Conservation (phyloP, 1,139 yeast genomes). For the Debaryomyces udenii region DNA sequence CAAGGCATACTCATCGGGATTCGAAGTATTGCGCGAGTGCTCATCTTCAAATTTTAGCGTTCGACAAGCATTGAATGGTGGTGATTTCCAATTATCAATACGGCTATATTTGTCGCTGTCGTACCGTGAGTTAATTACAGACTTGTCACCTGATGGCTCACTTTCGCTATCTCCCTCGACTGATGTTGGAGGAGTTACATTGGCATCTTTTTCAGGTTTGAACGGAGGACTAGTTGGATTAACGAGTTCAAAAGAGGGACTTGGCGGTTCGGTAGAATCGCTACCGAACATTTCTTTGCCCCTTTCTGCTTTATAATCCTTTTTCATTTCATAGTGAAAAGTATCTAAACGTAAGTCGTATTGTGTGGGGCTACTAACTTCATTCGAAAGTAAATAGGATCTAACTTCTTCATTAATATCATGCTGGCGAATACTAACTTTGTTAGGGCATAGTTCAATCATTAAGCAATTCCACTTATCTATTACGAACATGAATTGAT, state of each 20-base stretch:
- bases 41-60: background rate
- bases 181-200: conserved; percentile 11
- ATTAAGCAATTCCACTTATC: conserved; percentile 49
- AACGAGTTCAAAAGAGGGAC: conserved; percentile 14
- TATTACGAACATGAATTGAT: conserved; percentile 36
- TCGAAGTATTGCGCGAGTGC: conserved; percentile 9
- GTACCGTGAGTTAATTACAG: too few species aligned
- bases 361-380: conserved; percentile 19
- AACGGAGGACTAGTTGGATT: background rate
- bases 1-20: conserved; percentile 25
- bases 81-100: background rate
- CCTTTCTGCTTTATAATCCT: background rate
- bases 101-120: background rate
- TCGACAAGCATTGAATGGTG: background rate
- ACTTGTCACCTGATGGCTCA: conserved; percentile 1
- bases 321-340: conserved; percentile 28
- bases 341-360: conserved; percentile 29
- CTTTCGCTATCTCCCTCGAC: conserved; percentile 12
- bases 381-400: conserved; percentile 23
- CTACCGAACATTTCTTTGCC: background rate
- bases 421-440: conserved; percentile 12
- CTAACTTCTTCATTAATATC: conserved; percentile 41
- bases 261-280: conserved; percentile 11
- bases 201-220: background rate
- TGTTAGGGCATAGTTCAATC: conserved; percentile 39